phyloP scores from a whole-genome alignment of 1,284 basidiomycete species.

The Thecaphora frezii region DNA sequence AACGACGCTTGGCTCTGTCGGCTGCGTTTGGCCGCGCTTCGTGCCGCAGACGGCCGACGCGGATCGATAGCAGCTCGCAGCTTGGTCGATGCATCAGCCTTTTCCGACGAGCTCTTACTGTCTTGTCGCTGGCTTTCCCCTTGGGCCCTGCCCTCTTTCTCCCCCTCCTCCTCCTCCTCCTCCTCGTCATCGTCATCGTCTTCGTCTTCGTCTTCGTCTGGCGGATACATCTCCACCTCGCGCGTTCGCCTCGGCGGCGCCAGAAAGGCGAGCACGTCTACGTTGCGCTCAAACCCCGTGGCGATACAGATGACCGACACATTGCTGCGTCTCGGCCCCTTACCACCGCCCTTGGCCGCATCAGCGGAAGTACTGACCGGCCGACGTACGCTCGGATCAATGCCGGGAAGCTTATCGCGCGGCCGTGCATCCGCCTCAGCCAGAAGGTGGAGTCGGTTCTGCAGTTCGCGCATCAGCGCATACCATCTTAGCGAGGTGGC shows the following conservation, averaged over 20 bases:
- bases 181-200: neutral
- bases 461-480: conserved; percentile 38
- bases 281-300: conserved; percentile 48
- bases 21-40: neutral
- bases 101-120: neutral
- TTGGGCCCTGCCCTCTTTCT: neutral
- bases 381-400: too few species aligned
- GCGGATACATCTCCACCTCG: neutral
- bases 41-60: neutral
- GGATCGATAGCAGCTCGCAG: conserved; percentile 2
- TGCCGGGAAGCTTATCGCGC: conserved; percentile 32
- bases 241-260: neutral
- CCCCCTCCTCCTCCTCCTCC: neutral
- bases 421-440: conserved; percentile 47
- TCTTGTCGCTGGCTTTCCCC: too few species aligned
- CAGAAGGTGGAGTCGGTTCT: conserved; percentile 40
- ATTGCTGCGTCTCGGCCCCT: conserved; percentile 22
- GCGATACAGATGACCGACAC: conserved; percentile 48
- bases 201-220: neutral
- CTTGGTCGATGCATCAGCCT: neutral
- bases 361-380: too few species aligned
- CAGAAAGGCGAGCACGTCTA: conserved; percentile 30
- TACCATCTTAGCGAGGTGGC: conserved; percentile 38
- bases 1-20: neutral
- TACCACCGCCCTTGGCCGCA: too few species aligned